These are phyloP conservation scores for Pichia heedii DNA, from an alignment of 805 yeast species.

Conservation along the genomic window DNA sequence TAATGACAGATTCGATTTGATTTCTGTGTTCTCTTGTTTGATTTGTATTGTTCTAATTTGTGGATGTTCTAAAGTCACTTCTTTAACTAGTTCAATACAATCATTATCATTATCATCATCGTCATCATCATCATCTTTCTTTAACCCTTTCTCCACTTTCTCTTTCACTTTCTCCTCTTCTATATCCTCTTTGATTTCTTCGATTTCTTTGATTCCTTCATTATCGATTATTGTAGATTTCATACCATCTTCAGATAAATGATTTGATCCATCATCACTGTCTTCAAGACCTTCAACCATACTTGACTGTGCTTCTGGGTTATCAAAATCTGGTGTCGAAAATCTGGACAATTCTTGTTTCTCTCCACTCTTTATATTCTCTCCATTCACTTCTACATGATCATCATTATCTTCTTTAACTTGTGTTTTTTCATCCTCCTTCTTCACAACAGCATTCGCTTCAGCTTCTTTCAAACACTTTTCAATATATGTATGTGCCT, in stretches of 20 bases:
- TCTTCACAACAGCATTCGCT: constrained; percentile 2
- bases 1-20: too few species aligned
- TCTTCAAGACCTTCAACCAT: neutral
- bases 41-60: too few species aligned
- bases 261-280: too few species aligned
- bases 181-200: too few species aligned
- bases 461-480: constrained; percentile 17
- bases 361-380: neutral
- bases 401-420: neutral
- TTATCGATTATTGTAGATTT: too few species aligned
- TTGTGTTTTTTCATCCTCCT: constrained; percentile 5
- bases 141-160: neutral
- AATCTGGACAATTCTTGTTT: neutral
- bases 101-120: constrained; percentile 15
- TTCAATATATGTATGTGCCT: constrained; percentile 20
- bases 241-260: too few species aligned
- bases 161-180: too few species aligned
- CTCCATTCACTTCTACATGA: neutral
- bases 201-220: too few species aligned
- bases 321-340: neutral
- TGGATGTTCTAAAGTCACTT: too few species aligned
- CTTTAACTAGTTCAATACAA: too few species aligned
- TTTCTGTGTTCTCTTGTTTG: too few species aligned
- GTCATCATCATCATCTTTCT: constrained; percentile 7
- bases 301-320: neutral